Evolutionary conservation across 192 early-diverging fungal species (phyloP), one percentile per base, ranked within the genome.

Genomic region (Phlyctochytrium bullatum): DNA sequence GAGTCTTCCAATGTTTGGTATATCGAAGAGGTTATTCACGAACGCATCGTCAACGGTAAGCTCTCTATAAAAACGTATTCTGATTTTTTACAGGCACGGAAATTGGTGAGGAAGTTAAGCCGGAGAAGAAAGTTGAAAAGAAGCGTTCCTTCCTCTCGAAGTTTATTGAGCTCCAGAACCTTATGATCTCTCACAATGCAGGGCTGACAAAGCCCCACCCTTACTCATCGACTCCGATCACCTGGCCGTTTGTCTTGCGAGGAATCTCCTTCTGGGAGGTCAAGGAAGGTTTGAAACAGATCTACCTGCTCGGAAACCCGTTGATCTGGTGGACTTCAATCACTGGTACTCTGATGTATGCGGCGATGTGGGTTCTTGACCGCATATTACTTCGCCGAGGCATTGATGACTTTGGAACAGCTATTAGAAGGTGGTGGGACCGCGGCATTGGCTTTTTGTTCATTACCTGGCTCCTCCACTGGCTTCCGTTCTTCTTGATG

Each of bases 191-290:
- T 24, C 92, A 95, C 74, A 98, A 98, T 72, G 82, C 90, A 61
- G 92, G 85, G 6, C 79, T 98, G 30, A 95, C 91, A 1, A 84
- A 85, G n/a, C 78, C 89, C 25, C 97, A 98, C 71, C 96, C 97
- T 36, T 98, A 95, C 84, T 92, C 92, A 47, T 97, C 96, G 53
- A 81, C 73, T 2, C 93, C 96, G 16, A 80, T 85, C 52, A 82
- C 91, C 28, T 98, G 96, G 96, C 93, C 92, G 59, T 88, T 96
- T 77, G 81, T 96, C 31, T 60, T 80, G 27, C 85, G 86, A 54
- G 94, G 94, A 23, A 93, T 98, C 61, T 92, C 92, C 33, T 96
- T 96, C 76, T 96, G 96, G 87, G 92, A 94, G 29, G 85, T 84
- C 62, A 82, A 90, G 64, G 84, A 84, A 50, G 87, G 87, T 16